Evolutionary conservation across 2,329 filamentous ascomycete species (phyloP), one percentile per base, ranked within the genome.

Genomic region (Fonsecaea monophora): DNA sequence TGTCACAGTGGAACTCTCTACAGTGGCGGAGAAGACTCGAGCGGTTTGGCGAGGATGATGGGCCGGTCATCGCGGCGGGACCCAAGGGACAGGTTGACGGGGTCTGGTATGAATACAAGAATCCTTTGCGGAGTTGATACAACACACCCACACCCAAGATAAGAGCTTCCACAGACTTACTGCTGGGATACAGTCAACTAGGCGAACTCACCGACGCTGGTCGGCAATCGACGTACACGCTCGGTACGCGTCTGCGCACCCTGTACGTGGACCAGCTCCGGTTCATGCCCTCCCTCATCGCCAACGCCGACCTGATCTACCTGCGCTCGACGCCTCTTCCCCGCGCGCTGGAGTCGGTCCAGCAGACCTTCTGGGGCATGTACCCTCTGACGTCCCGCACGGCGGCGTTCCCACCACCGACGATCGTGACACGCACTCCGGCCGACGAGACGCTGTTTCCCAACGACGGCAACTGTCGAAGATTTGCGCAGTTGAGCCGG

Each of bases 371-470:
- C 74, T 84, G 85, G 73, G 91, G 90, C 32, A 85, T 95, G 75
- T 95, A 94, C 74, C 92, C 92, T 0, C 71, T 82, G 12, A 78
- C 77, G 32, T 77, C 81, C 42, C 80, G 85, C 60, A 81, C 83
- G 0, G 78, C 79, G 25, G 76, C 80, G 62, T 87, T 92, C 68
- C 83, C 86, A 0, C 81, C 86, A 0, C 86, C 89, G 0, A 88
- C 88, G 5, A 90, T 93, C 70, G 80, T 92, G 59, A 85, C 85
- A 9, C 85, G 91, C 45, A 82, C 86, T 3, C 83, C 86, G 4
- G 84, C 83, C 53, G 90, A 94, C 73, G 92, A 95, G 81, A 94
- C 90, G 0, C 83, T 94, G 0, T 92, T 90, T 76, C 92, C 92
- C 21, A 95, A 94, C 77, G 90, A 92, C 72, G 82, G 84, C 67